Evolutionary conservation across 768 basidiomycete genomes (phyloP).

Genomic region (Leccinum imitatum): DNA sequence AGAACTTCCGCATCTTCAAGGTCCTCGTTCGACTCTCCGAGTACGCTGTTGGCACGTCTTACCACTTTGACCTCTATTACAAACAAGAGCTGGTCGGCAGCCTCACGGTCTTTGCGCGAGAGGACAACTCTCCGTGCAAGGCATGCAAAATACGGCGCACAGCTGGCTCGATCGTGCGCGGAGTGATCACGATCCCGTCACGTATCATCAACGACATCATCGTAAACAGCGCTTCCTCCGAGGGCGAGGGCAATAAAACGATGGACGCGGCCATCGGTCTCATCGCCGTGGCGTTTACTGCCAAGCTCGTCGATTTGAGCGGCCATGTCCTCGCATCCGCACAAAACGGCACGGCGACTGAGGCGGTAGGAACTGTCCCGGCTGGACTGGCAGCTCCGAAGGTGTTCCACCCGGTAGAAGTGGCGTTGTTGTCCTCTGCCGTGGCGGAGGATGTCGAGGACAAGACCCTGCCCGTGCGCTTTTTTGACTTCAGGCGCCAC

Average conservation of each 20-base stretch:
- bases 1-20: conserved; percentile 26
- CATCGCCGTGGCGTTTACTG: conserved; percentile 16
- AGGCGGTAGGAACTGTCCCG: neutral
- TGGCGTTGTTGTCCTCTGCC: conserved; percentile 22
- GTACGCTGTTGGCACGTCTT: conserved; percentile 25
- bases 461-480: conserved; percentile 15
- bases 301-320: conserved; percentile 16
- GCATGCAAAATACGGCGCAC: conserved; percentile 26
- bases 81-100: conserved; percentile 21
- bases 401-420: conserved; percentile 20
- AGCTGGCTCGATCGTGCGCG: conserved; percentile 18
- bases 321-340: conserved; percentile 20
- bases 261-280: conserved; percentile 14
- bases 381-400: conserved; percentile 1
- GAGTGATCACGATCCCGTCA: conserved; percentile 25
- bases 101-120: conserved; percentile 26
- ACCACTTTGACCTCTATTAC: conserved; percentile 24
- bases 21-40: conserved; percentile 27
- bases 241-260: conserved; percentile 4
- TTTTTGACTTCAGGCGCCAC: conserved; percentile 26
- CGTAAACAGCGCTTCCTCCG: conserved; percentile 6
- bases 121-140: conserved; percentile 23
- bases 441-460: conserved; percentile 22
- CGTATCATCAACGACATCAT: conserved; percentile 25
- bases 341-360: conserved; percentile 5